Base-by-base conservation (phyloP, 176 grass and related monocot genomes). In the Phragmites australis region DNA sequence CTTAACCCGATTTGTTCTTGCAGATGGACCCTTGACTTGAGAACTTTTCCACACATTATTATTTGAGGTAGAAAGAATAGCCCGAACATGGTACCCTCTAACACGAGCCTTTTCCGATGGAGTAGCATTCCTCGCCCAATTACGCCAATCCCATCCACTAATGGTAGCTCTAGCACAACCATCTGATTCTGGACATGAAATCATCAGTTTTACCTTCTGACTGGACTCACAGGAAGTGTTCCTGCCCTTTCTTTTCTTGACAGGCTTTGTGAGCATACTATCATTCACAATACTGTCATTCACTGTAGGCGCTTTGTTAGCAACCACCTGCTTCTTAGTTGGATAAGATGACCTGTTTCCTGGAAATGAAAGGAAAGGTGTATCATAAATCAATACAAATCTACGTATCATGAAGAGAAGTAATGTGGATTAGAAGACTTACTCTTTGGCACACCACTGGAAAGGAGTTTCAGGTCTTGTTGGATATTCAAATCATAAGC, bases 1-100 rank as follows among this genome's bases (percentile, higher is more conserved):
- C 58, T 94, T 98, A 26, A 90, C 92, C 58, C 95, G 83, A 60
- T 97, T 93, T 77, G 92, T 98, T 90, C 95, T 90, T 32, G 95
- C 95, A 52, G 95, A 94, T 80, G 90, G 72, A 68, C 79, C 95
- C 79, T 91, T 94, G 21, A 58, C 60, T 71, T 90, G 84, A 39
- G 88, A 81, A 77, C 50, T 91, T 56, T 83, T 89, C 65, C 82
- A 83, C 37, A 83, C 17, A 59, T 76, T 88, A 55, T 79, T 50
- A 27, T 84, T 69, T 72, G 69, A 88, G 85, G 81, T 75, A 37
- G 83, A 79, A 83, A 86, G 89, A 57, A 84, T 81, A 53, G 41
- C 75, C 58, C 86, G 88, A 27, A 65, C 69, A 52, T 37, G 89
- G 49, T 81, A 88, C 46, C 95, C 92, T 89, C 92, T 94, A 55